A percentile compares a stretch with the other conserved stretches of the same genome.
These are phyloP conservation scores for Aegilops tauschii DNA, from an alignment of 176 grass and related monocot genomes.

Conservation along the genomic window DNA sequence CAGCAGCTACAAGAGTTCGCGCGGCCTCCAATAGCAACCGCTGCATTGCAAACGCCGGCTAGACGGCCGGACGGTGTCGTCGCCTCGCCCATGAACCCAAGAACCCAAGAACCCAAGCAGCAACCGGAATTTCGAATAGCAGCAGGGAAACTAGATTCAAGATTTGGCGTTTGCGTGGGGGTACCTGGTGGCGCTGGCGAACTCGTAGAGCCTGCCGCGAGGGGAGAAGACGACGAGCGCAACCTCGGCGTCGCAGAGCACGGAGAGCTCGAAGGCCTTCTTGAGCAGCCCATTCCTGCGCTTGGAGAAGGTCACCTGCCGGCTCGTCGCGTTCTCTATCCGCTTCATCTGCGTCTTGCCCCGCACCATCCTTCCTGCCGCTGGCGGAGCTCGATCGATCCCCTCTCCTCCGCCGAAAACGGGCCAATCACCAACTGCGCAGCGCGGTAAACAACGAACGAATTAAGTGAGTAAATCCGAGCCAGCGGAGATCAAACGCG, in stretches of 20 bases:
- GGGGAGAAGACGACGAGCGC: slow-evolving; percentile 88
- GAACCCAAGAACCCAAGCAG: neutral
- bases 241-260: slow-evolving; percentile 94
- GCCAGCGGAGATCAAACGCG: neutral
- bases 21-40: slow-evolving; percentile 16
- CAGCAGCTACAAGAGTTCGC: slow-evolving; percentile 30
- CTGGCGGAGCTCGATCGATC: neutral
- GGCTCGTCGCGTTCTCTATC: slow-evolving; percentile 66
- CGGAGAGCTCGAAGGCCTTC: slow-evolving; percentile 95
- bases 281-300: slow-evolving; percentile 83
- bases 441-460: neutral
- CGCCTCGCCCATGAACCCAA: neutral
- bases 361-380: slow-evolving; percentile 37
- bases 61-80: neutral
- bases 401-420: neutral
- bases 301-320: slow-evolving; percentile 97
- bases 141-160: neutral
- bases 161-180: neutral
- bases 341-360: slow-evolving; percentile 59
- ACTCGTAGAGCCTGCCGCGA: slow-evolving; percentile 86
- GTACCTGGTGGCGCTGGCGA: slow-evolving; percentile 58
- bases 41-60: neutral
- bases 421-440: neutral
- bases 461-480: neutral
- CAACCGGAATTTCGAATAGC: neutral